A percentile compares a stretch with the other conserved stretches of the same genome.
Evolutionary conservation across 2,329 filamentous ascomycete genomes (phyloP).

Genomic region (Pseudocercospora cruenta): DNA sequence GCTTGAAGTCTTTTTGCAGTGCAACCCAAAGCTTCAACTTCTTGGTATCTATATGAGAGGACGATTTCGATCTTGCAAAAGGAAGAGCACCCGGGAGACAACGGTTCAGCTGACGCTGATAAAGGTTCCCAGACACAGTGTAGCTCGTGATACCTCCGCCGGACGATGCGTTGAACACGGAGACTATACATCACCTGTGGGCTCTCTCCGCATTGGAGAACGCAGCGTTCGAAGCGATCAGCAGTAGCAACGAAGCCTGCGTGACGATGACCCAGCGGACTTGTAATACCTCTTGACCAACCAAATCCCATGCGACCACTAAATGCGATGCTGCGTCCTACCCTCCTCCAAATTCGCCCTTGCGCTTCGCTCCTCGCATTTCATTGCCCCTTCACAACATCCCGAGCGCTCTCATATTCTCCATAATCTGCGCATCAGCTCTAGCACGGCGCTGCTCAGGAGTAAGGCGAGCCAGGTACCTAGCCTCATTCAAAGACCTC

Average conservation of each 20-base stretch:
- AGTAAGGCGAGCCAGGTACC: background rate
- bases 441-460: background rate
- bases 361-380: background rate
- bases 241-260: background rate
- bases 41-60: no score
- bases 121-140: no score
- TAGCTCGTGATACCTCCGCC: no score
- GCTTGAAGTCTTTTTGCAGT: no score
- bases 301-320: background rate
- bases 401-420: constrained; percentile 3
- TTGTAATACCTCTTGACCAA: background rate
- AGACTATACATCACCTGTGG: no score
- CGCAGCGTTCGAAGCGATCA: background rate
- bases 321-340: background rate
- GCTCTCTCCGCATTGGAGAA: no score
- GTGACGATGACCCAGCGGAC: background rate
- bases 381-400: background rate
- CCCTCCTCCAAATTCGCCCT: background rate
- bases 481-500: background rate
- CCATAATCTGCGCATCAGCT: background rate
- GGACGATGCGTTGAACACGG: no score
- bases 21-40: no score
- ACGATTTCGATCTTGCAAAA: no score
- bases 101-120: no score
- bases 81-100: no score